Evolutionary conservation across 2,329 filamentous ascomycete species (phyloP).

Genomic region (Kalaharituber pfeilii): DNA sequence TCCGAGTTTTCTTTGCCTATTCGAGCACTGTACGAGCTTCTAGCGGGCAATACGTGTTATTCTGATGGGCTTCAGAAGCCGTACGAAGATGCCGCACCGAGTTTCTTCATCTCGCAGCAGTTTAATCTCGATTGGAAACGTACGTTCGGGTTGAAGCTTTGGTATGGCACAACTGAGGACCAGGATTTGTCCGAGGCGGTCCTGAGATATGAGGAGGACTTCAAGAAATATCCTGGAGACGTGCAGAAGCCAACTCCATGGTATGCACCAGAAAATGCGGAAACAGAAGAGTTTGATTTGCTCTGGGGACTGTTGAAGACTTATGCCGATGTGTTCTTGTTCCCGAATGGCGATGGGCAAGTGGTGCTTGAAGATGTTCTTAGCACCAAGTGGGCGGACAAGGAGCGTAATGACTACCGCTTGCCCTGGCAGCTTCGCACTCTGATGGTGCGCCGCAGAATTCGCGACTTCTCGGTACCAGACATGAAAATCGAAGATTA

Average conservation of each 20-base stretch:
- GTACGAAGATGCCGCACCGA: slow-evolving; percentile 60
- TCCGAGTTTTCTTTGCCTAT: slow-evolving; percentile 75
- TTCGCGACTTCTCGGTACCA: slow-evolving; percentile 16
- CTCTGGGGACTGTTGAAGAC: slow-evolving; percentile 76
- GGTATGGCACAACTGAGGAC: slow-evolving; percentile 58
- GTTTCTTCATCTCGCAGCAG: slow-evolving; percentile 64
- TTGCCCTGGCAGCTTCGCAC: slow-evolving; percentile 60
- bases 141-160: slow-evolving; percentile 75
- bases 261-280: slow-evolving; percentile 46
- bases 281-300: slow-evolving; percentile 49
- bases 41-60: slow-evolving; percentile 71
- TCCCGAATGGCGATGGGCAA: too few relatives aligned
- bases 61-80: slow-evolving; percentile 62
- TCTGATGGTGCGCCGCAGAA: slow-evolving; percentile 16
- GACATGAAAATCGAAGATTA: slow-evolving; percentile 33
- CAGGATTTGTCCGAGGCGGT: slow-evolving; percentile 60
- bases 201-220: slow-evolving; percentile 51
- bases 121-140: slow-evolving; percentile 88
- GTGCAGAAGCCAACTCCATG: slow-evolving; percentile 51
- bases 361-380: slow-evolving; percentile 51
- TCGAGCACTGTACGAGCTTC: slow-evolving; percentile 72
- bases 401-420: slow-evolving; percentile 56
- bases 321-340: too few relatives aligned
- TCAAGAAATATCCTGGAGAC: slow-evolving; percentile 39
- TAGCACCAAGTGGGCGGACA: slow-evolving; percentile 56